Percentiles rank a stretch among this genome's conserved stretches.
phyloP scores from a whole-genome alignment of 2,329 filamentous ascomycete genomes.

The Trematosphaeria pertusa region DNA sequence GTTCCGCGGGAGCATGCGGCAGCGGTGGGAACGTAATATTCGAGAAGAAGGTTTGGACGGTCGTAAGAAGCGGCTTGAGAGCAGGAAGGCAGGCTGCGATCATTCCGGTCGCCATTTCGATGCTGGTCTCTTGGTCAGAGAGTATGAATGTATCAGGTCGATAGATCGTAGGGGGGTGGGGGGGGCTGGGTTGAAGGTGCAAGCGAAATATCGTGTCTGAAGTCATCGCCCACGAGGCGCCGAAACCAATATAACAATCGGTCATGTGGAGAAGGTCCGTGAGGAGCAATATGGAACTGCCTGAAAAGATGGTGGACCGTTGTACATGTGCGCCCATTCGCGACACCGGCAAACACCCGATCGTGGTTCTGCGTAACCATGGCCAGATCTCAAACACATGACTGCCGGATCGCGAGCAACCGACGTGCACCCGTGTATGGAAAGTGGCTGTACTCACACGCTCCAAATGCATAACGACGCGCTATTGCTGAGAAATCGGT shows the following conservation, averaged over 20 bases:
- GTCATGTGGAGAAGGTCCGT: constrained; percentile 6
- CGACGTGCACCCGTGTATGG: neutral
- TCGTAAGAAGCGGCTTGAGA: constrained; percentile 16
- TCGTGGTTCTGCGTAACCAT: constrained; percentile 9
- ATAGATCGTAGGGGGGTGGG: neutral
- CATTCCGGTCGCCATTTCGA: constrained; percentile 17
- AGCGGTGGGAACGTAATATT: no score
- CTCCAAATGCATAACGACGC: constrained; percentile 14
- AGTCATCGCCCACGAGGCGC: constrained; percentile 1
- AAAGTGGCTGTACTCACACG: constrained; percentile 16
- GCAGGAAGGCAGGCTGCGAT: constrained; percentile 16
- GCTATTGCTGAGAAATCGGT: constrained; percentile 5
- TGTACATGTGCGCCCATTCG: constrained; percentile 16
- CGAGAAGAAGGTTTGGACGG: constrained; percentile 5
- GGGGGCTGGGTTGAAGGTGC: neutral
- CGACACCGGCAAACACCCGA: constrained; percentile 9
- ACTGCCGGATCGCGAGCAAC: constrained; percentile 2
- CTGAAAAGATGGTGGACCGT: no score
- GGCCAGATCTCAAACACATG: constrained; percentile 11
- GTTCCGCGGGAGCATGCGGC: neutral
- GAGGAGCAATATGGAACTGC: no score
- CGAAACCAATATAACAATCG: constrained; percentile 1
- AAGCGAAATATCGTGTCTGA: neutral
- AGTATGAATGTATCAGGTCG: neutral
- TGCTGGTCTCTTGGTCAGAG: constrained; percentile 2